phyloP scores from a whole-genome alignment of 2,329 filamentous ascomycete species.

The Lojkania enalia region DNA sequence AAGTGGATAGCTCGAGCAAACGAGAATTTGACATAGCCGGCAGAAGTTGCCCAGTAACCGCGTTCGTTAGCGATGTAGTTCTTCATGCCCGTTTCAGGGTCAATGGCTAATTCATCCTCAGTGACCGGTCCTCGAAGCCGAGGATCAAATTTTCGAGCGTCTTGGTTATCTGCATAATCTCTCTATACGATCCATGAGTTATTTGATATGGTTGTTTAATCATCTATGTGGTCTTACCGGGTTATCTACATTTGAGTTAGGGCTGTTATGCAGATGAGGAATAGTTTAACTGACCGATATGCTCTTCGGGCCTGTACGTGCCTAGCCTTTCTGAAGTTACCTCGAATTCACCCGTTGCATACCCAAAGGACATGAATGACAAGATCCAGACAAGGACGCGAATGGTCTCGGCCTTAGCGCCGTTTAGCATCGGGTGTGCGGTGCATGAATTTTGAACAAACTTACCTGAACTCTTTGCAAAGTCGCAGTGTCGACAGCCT shows the following conservation, averaged over 20 bases:
- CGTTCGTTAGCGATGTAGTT: slow-evolving; percentile 96
- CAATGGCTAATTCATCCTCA: slow-evolving; percentile 51
- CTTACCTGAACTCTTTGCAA: slow-evolving; percentile 53
- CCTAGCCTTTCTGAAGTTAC: slow-evolving; percentile 58
- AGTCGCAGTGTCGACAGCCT: slow-evolving; percentile 60
- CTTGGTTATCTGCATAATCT: slow-evolving; percentile 64
- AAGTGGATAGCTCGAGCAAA: slow-evolving; percentile 55
- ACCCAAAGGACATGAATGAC: slow-evolving; percentile 60
- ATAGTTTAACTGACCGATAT: slow-evolving; percentile 51
- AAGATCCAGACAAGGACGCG: slow-evolving; percentile 59
- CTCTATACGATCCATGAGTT: slow-evolving; percentile 18
- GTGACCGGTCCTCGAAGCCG: slow-evolving; percentile 78
- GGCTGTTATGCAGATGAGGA: slow-evolving; percentile 17
- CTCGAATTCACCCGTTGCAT: slow-evolving; percentile 60
- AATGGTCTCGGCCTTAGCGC: slow-evolving; percentile 53
- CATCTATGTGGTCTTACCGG: slow-evolving; percentile 15
- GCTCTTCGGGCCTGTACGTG: slow-evolving; percentile 54
- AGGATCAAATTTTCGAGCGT: slow-evolving; percentile 80
- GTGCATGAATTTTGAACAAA: slow-evolving; percentile 8
- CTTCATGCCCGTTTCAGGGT: slow-evolving; percentile 75
- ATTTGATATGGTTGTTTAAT: background rate
- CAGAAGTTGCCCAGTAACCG: slow-evolving; percentile 85
- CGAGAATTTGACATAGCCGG: slow-evolving; percentile 70
- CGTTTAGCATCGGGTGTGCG: slow-evolving; percentile 25
- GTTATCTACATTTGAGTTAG: slow-evolving; percentile 27